Evolutionary conservation across 208 protist genomes (phyloP).

Genomic region (Trypanosoma caninum): DNA sequence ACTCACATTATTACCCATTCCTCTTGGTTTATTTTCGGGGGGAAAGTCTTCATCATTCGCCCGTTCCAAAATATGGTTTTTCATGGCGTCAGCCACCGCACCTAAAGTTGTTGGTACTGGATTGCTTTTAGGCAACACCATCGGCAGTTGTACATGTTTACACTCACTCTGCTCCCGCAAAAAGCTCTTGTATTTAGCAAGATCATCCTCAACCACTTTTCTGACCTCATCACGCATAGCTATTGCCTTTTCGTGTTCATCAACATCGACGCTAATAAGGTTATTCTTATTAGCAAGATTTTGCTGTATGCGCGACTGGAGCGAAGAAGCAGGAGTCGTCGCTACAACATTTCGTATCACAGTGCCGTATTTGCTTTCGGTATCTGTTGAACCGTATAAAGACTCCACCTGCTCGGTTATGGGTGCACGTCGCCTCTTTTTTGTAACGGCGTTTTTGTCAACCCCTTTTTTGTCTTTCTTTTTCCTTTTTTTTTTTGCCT

Average conservation of each 20-base stretch:
- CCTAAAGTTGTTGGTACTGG: slow-evolving; percentile 68
- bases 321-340: slow-evolving; percentile 5
- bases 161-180: slow-evolving; percentile 60
- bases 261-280: slow-evolving; percentile 67
- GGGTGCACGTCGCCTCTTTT: slow-evolving; percentile 28
- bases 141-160: slow-evolving; percentile 79
- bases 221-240: slow-evolving; percentile 63
- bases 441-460: slow-evolving; percentile 39
- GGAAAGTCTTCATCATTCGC: neutral
- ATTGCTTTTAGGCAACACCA: slow-evolving; percentile 69
- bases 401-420: slow-evolving; percentile 50
- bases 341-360: slow-evolving; percentile 49
- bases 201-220: slow-evolving; percentile 50
- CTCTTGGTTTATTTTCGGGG: neutral
- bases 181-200: slow-evolving; percentile 77
- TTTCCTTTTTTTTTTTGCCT: slow-evolving; percentile 17
- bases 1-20: slow-evolving; percentile 8
- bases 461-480: slow-evolving; percentile 52
- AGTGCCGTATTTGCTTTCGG: slow-evolving; percentile 37
- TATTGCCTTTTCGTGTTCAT: slow-evolving; percentile 62
- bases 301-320: slow-evolving; percentile 35
- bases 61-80: slow-evolving; percentile 11
- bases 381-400: slow-evolving; percentile 41
- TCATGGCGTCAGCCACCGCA: slow-evolving; percentile 55
- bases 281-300: slow-evolving; percentile 69